A percentile compares a stretch with the other conserved stretches of the same genome.
Conservation (phyloP, 176 grass and related monocot genomes). For the Cenchrus purpureus region DNA sequence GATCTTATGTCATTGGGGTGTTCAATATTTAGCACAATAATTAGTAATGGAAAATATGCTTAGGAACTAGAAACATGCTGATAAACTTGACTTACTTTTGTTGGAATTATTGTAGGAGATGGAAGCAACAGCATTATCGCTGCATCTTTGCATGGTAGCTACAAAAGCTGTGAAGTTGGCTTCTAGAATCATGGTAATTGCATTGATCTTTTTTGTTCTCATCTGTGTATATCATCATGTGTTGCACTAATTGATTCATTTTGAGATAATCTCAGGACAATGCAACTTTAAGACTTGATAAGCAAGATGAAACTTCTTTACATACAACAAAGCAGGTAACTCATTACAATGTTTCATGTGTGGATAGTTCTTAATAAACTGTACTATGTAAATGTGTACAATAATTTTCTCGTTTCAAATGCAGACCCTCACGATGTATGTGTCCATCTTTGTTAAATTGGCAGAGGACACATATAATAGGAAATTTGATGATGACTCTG, state of each 20-base stretch:
- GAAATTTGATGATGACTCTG: neutral
- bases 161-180: slow-evolving; percentile 4
- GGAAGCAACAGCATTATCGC: neutral
- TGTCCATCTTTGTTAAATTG: slow-evolving; percentile 19
- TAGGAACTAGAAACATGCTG: neutral
- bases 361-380: neutral
- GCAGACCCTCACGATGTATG: slow-evolving; percentile 11
- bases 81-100: neutral
- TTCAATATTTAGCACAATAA: neutral
- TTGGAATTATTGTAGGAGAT: slow-evolving; percentile 12
- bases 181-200: slow-evolving; percentile 22
- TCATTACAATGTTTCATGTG: neutral
- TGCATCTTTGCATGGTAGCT: neutral
- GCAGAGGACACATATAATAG: neutral
- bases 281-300: slow-evolving; percentile 32
- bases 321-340: slow-evolving; percentile 39
- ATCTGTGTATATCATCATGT: neutral
- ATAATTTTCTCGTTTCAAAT: neutral
- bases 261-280: slow-evolving; percentile 31
- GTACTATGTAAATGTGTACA: neutral
- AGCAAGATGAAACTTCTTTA: neutral
- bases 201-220: neutral
- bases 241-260: neutral
- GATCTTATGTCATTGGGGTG: neutral
- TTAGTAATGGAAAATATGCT: neutral